Base-by-base conservation (phyloP, 2,329 filamentous ascomycete genomes). In the Aspergillus sp. region DNA sequence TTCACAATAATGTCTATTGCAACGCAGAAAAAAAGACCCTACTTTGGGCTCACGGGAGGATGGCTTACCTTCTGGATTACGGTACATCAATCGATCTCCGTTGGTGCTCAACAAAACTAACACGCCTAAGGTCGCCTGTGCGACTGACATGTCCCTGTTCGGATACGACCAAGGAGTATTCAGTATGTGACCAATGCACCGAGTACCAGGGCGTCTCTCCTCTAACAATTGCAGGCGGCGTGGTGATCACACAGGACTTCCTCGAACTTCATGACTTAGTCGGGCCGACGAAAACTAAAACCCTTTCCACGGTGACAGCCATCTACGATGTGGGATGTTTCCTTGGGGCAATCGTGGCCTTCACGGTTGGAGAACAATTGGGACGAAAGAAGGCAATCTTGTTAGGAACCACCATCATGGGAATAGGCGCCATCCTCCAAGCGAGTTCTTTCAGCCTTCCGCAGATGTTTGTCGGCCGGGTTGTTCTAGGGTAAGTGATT, bases 251-350 rank as follows among this genome's bases (percentile, higher is more conserved):
- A 0, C 65, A 74, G 11, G 74, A 83, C 57, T 82, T 82, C 48
- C 73, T 83, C 3, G 66, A 78, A 34, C 68, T 75, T 1, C 75
- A 79, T 38, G 62, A 77, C 48, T 71, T 82, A 2, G 67, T 64
- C 25, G 74, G 75, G 3, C 69, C 69, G 29, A 64, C 58, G 31
- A 62, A 62, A 25, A 66, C 63, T 1, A 61, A 59, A 20, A 65
- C 59, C 52, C 74, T 67, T 57, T 75, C 57, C 63, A 81, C 79
- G 0, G 78, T 83, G 10, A 81, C 79, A 1, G 81, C 81, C 2
- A 78, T 83, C 49, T 84, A 84, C 63, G 80, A 84, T 56, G 73
- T 85, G 29, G 82, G 82, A 7, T 85, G 82, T 62, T 84, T 85
- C 64, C 68, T 84, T 41, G 83, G 83, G 14, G 81, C 76, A 2